Evolutionary conservation across 2,329 filamentous ascomycete species (phyloP), one percentile per base, ranked within the genome.

Genomic region (Trichoderma sp.): DNA sequence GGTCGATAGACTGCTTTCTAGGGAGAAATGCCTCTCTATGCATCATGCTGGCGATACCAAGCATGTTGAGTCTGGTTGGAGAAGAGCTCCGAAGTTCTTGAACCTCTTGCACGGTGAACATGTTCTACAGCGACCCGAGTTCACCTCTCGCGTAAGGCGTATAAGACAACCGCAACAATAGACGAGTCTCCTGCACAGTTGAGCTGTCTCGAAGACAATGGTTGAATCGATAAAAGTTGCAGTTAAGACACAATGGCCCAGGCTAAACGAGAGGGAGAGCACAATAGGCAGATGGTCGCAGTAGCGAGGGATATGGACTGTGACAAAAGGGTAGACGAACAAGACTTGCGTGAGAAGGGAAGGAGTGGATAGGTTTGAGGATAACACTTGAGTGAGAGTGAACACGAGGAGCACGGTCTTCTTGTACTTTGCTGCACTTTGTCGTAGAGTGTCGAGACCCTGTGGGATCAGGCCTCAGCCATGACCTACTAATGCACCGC

Each of bases 361-460:
- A 74, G 64, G 71, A 73, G 72, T 69, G 68, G 71, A 72, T 68
- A 50, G 58, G 53, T 66, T 71, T 58, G 68, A 68, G 71, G 71
- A 75, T 75, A 72, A 73, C 69, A 73, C 74, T 74, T 68, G 73
- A 72, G 75, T 59, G 69, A 73, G 71, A 71, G 72, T 71, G 66
- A 71, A 71, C 26, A 72, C 72, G 76, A 79, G 76, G 79, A 77
- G 71, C 57, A 67, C 68, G 69, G 71, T 72, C 75, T 74, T 80
- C 78, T 81, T 81, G 78, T 80, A 80, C 75, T 76, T 23, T 70
- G 28, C 62, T 15, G 68, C 59, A 57, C 73, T 59, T 39, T 50
- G 71, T 72, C 73, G 71, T 65, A 65, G 70, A 71, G 73, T 74
- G 75, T 77, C 71, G 71, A 77, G 74, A 75, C 75, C 71, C 74